Evolutionary conservation across 73 alveolate genomes (phyloP).

Genomic region (Tetrahymena elliotti): DNA sequence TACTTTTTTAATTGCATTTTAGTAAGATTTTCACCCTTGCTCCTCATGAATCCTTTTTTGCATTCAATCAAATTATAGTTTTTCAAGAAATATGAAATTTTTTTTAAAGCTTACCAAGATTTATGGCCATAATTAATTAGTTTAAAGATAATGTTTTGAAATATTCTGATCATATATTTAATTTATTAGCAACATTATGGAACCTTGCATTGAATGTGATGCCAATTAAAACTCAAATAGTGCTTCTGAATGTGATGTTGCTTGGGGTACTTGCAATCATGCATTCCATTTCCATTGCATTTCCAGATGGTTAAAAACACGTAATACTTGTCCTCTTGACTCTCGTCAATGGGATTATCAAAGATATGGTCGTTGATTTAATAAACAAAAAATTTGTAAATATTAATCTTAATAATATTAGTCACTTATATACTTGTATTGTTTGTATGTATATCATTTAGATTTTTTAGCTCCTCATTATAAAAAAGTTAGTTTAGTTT

Average conservation of each 20-base stretch:
- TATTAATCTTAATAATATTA: background rate
- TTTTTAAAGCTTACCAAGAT: background rate
- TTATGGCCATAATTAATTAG: background rate
- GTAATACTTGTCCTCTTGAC: slow-evolving; percentile 59
- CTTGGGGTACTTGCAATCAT: slow-evolving; percentile 99
- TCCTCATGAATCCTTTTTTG: slow-evolving; percentile 59
- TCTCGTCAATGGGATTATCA: slow-evolving; percentile 37
- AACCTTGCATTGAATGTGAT: slow-evolving; percentile 87
- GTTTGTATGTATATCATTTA: background rate
- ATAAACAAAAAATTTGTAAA: background rate
- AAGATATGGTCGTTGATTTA: slow-evolving; percentile 28
- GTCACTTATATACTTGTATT: background rate
- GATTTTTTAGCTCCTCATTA: background rate
- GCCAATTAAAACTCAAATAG: slow-evolving; percentile 78
- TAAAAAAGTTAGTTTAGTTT: background rate
- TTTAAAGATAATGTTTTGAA: background rate
- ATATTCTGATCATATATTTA: background rate
- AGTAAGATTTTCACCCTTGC: too few relatives aligned
- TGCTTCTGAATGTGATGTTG: slow-evolving; percentile 90
- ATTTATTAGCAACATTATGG: slow-evolving; percentile 35
- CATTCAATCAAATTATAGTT: background rate
- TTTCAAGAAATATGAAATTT: background rate
- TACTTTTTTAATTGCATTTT: slow-evolving; percentile 1
- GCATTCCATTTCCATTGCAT: slow-evolving; percentile 96
- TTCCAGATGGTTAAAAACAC: slow-evolving; percentile 95